Percentiles rank a stretch among this genome's conserved stretches.
phyloP scores from a whole-genome alignment of 257 asterid species.

The Penstemon barbatus region DNA sequence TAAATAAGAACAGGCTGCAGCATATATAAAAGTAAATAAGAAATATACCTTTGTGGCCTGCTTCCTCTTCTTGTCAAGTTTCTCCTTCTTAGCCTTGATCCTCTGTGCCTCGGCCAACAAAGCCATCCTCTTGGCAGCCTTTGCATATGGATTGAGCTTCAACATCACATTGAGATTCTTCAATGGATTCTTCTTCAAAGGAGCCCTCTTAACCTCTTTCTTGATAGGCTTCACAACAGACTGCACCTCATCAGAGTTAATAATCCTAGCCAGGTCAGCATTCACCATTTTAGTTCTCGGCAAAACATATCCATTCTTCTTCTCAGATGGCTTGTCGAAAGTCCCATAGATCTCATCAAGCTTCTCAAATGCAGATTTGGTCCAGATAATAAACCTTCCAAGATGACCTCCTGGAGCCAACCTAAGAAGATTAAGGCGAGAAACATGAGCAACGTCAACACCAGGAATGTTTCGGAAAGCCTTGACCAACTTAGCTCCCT shows the following conservation, averaged over 20 bases:
- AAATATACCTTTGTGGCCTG: conserved; percentile 37
- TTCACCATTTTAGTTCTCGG: background rate
- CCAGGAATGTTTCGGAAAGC: conserved; percentile 51
- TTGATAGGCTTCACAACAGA: conserved; percentile 9
- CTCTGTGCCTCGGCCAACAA: conserved; percentile 44
- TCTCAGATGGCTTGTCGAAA: background rate
- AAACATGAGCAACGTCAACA: conserved; percentile 39
- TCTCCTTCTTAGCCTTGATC: conserved; percentile 40
- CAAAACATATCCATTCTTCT: background rate
- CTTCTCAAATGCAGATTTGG: conserved; percentile 46
- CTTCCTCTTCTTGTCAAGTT: conserved; percentile 39
- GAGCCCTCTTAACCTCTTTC: conserved; percentile 12
- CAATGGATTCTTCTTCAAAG: background rate
- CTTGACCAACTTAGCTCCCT: conserved; percentile 47
- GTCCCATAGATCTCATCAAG: conserved; percentile 39
- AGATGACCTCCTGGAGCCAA: conserved; percentile 37
- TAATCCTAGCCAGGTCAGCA: background rate
- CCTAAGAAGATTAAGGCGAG: background rate
- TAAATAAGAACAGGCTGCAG: background rate
- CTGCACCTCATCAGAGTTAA: conserved; percentile 1
- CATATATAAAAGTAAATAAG: background rate
- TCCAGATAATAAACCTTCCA: conserved; percentile 47
- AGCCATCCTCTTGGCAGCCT: conserved; percentile 27
- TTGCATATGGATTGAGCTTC: conserved; percentile 9
- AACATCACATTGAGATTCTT: conserved; percentile 11